Evolutionary conservation across 73 alveolate genomes (phyloP), one percentile per base, ranked within the genome.

Genomic region (Effrenium voratum): DNA sequence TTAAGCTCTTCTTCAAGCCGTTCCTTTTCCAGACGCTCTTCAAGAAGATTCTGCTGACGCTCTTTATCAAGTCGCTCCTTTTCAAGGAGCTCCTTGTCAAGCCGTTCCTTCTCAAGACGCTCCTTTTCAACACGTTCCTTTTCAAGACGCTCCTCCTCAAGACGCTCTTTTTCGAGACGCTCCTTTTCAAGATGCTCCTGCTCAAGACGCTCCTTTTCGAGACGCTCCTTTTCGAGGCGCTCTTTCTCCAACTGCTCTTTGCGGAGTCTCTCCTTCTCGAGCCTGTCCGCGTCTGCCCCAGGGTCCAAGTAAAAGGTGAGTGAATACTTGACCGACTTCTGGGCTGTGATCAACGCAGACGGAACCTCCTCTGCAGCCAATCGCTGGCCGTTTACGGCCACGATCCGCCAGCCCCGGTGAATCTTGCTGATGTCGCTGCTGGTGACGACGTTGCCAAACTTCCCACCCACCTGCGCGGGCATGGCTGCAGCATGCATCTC

Each of bases 331-430:
- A 91, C 98, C 36, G 24, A 34, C 47, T 91, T 70, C 49, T 70
- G 91, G 1, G 98, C 98, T 12, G 55, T 38, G 22, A 60, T 41
- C 46, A 91, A 49, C 8, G 91, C 98, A n/a, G 55, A 59, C 4
- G 91, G 32, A 4, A 75, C 98, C 80, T 91, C 80, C 49, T 91
- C 98, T 5, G 98, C 91, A 5, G 66, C 50, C 50, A 70, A 38
- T 4, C 86, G 98, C 63, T 49, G 88, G 30, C 91, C 98, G 60
- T 77, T 70, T 13, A 91, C 98, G 22, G 81, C 98, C 16, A 91
- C 86, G 46, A 91, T 50, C 60, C 98, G 90, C 98, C 98, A 91
- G 12, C 98, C 98, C 34, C 91, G 98, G 26, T 91, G 98, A 44
- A 91, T 41, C 45, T 46, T 63, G 68, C 44, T 19, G 40, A 41